Evolutionary conservation across 1,139 yeast species (phyloP), one percentile per base, ranked within the genome.

Genomic region (Saccharomyces hybrid): DNA sequence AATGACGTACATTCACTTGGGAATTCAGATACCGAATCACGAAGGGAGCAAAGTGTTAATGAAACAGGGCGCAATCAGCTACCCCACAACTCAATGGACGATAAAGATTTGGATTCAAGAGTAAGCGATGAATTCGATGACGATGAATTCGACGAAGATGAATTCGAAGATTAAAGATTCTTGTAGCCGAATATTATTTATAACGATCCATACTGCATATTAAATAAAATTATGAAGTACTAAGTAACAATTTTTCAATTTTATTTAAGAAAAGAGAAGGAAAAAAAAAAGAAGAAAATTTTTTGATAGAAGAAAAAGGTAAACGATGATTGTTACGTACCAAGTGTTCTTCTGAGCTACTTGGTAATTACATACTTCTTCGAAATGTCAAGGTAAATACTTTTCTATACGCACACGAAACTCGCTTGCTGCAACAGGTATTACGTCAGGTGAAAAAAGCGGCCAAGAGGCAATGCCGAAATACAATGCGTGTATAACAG

Each of bases 121-220:
- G 25, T 38, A 9, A 65, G 58, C 28, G 64, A 61, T 44, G 67
- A 62, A 38, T 61, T 61, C 49, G 66, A 62, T 41, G 61, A 62
- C 16, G 67, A 60, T 16, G 58, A 53, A 11, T 60, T 61, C 44
- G 65, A 62, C 47, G 68, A 65, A 48, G 67, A 62, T 32, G 67
- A 64, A 38, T 63, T 63, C 53, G 55, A 58, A 14, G 63, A 63
- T 25, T 60, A 52, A 46, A 47, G 26, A 46, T 5, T 13, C 9
- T 19, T 16, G 16, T 11, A 53, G 23, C 52, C 26, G 27, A 13
- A 32, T 19, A 46, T 11, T 31, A n/a, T 29, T 11, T 23, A n/a
- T 7, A 23, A 19, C n/a, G 26, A 41, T 46, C 46, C 16, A 47
- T 23, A 38, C 23, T n/a, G 44, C 44, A 38, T 38, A 38, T 26